A percentile compares a stretch with the other conserved stretches of the same genome.
These are phyloP conservation scores for Colletotrichum sp. DNA, from an alignment of 2,329 filamentous ascomycete species.

Conservation along the genomic window DNA sequence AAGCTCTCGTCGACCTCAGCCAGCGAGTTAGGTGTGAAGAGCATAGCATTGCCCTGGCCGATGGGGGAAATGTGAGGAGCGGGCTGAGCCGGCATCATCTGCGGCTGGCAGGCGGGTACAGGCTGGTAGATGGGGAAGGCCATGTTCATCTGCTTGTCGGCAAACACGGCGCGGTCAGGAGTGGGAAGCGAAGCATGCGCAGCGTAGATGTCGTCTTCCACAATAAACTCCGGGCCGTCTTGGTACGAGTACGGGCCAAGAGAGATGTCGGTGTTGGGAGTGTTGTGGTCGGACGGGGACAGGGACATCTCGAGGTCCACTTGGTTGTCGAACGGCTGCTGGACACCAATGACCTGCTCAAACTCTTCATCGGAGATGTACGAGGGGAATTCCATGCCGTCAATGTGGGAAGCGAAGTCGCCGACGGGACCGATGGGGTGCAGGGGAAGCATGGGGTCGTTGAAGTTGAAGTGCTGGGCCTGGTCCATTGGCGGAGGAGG, in stretches of 20 bases:
- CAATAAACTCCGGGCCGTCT: conserved; percentile 65
- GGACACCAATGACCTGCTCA: conserved; percentile 32
- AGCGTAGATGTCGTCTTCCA: conserved; percentile 68
- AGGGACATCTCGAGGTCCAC: conserved; percentile 49
- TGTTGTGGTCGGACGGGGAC: conserved; percentile 56
- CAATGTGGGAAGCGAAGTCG: conserved; percentile 28
- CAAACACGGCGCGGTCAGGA: conserved; percentile 36
- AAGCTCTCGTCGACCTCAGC: conserved; percentile 70
- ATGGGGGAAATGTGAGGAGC: conserved; percentile 69
- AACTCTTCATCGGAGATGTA: conserved; percentile 56
- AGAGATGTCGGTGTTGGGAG: conserved; percentile 47
- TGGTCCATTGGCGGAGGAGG: conserved; percentile 54
- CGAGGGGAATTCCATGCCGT: conserved; percentile 51
- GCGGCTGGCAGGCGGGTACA: conserved; percentile 44
- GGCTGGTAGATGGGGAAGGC: conserved; percentile 18
- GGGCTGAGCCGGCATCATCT: conserved; percentile 29
- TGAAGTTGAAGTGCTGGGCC: conserved; percentile 31
- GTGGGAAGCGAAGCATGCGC: conserved; percentile 62
- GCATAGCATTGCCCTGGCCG: conserved; percentile 71
- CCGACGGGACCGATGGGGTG: conserved; percentile 23
- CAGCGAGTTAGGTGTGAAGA: conserved; percentile 70
- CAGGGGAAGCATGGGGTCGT: conserved; percentile 12
- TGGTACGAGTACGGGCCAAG: conserved; percentile 58
- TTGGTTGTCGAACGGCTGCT: conserved; percentile 29
- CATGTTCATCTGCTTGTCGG: conserved; percentile 18